Percentiles rank a stretch among this genome's conserved stretches.
Conservation (phyloP, 1,284 basidiomycete species). For the Abortiporus biennis region DNA sequence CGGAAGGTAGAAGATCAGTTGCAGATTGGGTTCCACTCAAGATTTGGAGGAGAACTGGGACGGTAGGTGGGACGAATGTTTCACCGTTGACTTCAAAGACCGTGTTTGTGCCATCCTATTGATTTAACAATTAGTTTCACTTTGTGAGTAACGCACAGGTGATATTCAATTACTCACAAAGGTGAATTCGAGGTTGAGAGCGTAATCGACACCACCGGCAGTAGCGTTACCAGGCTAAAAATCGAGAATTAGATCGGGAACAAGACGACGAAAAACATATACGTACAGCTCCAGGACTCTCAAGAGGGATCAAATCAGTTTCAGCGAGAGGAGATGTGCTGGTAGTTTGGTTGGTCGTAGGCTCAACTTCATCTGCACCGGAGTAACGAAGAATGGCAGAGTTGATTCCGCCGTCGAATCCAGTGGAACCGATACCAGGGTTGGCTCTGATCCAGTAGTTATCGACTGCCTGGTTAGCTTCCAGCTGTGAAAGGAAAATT, state of each 20-base stretch:
- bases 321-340: conserved; percentile 44
- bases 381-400: conserved; percentile 28
- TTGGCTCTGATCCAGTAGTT: conserved; percentile 38
- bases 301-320: conserved; percentile 40
- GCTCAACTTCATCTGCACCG: conserved; percentile 31
- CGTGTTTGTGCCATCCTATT: background rate
- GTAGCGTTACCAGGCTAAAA: conserved; percentile 20
- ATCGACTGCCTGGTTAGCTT: conserved; percentile 25
- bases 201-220: conserved; percentile 23
- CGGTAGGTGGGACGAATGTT: conserved; percentile 14
- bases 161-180: conserved; percentile 12
- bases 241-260: background rate
- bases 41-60: conserved; percentile 28
- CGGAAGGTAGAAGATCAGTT: conserved; percentile 19
- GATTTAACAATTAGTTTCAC: background rate
- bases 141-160: too few relatives aligned
- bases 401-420: conserved; percentile 29
- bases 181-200: conserved; percentile 18
- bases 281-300: background rate
- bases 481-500: conserved; percentile 13
- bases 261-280: background rate
- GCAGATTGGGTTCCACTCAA: conserved; percentile 20
- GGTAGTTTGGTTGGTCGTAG: conserved; percentile 10
- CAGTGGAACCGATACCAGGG: conserved; percentile 24
- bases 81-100: conserved; percentile 17